Conservation (phyloP, 441 rosid species). For the Rhodomyrtus psidioides region DNA sequence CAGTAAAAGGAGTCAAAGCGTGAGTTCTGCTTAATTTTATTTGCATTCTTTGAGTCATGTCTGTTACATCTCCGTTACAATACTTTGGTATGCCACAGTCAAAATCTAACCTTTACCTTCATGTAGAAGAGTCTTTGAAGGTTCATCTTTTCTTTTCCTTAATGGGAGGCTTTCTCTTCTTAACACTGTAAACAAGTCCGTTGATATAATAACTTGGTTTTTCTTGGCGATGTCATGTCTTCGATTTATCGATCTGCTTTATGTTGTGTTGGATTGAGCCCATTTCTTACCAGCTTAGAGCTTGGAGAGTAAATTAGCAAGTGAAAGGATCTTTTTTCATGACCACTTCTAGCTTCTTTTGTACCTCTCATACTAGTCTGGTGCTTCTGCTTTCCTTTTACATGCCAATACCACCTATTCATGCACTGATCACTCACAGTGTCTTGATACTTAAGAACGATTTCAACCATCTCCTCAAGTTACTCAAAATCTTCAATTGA, state of each 20-base stretch:
- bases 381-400: not conserved
- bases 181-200: not conserved
- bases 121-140: not conserved
- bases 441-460: not conserved
- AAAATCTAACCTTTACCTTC: not conserved
- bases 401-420: not conserved
- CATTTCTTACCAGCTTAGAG: not conserved
- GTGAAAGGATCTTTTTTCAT: not conserved
- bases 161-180: not conserved
- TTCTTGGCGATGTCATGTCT: not conserved
- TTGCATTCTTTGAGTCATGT: not conserved
- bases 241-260: not conserved
- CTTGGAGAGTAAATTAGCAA: not conserved
- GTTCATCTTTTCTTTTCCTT: not conserved
- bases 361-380: not conserved
- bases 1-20: constrained; percentile 58
- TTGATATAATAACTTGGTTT: not conserved
- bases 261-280: not conserved
- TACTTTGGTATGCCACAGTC: not conserved
- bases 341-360: not conserved
- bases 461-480: not conserved
- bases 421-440: not conserved
- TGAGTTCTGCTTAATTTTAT: constrained; percentile 19
- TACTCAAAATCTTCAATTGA: not conserved
- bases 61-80: not conserved